Evolutionary conservation across 768 basidiomycete species (phyloP).

Genomic region (Boletus sp.): DNA sequence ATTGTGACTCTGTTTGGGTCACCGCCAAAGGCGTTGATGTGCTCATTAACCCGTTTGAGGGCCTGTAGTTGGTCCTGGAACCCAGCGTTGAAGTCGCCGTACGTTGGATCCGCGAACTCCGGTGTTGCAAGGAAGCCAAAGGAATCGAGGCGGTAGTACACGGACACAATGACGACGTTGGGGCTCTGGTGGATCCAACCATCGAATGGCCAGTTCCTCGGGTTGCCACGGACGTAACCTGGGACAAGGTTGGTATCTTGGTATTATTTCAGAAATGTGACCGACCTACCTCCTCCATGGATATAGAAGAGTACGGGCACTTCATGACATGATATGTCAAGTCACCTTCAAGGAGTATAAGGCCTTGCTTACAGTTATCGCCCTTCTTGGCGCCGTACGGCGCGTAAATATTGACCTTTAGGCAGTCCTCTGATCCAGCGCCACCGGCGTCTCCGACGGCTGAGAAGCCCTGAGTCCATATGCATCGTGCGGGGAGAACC

Average conservation of each 20-base stretch:
- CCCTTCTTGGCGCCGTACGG: conserved; percentile 45
- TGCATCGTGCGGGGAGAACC: not conserved
- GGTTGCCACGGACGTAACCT: conserved; percentile 61
- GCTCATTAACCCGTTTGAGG: conserved; percentile 37
- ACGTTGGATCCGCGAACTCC: conserved; percentile 36
- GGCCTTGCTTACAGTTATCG: conserved; percentile 41
- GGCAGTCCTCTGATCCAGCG: conserved; percentile 63
- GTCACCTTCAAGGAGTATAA: not conserved
- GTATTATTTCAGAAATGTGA: not conserved
- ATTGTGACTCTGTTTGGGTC: conserved; percentile 41
- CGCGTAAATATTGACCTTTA: conserved; percentile 64
- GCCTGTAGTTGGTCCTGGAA: conserved; percentile 52
- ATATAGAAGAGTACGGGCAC: conserved; percentile 42
- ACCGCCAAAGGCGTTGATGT: conserved; percentile 40
- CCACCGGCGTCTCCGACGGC: conserved; percentile 53
- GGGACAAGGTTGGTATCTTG: not conserved
- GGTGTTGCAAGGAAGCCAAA: conserved; percentile 61
- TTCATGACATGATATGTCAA: conserved; percentile 1
- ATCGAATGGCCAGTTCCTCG: conserved; percentile 63
- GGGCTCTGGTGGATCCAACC: conserved; percentile 62
- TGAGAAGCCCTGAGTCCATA: conserved; percentile 15
- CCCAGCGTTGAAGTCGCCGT: conserved; percentile 52
- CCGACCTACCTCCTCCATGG: conserved; percentile 34
- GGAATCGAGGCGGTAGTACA: conserved; percentile 61
- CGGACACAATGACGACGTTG: conserved; percentile 59